Evolutionary conservation across 2,329 filamentous ascomycete species (phyloP).

Genomic region (Talaromyces amestolkiae): DNA sequence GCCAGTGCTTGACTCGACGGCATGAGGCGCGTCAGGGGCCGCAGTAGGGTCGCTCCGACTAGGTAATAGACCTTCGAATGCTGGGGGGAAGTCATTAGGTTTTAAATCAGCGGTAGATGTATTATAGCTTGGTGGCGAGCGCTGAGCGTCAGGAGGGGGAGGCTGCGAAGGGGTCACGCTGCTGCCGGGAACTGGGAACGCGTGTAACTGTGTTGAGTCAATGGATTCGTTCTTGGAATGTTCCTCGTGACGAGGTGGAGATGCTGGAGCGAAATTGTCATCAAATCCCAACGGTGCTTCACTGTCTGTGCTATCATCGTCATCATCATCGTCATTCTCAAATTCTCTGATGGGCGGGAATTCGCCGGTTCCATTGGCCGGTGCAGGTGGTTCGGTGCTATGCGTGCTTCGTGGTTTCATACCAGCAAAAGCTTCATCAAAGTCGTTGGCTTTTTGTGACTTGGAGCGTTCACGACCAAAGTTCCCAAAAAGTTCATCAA

Average conservation of each 20-base stretch:
- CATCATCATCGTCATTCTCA: slow-evolving; percentile 61
- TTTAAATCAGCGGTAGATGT: slow-evolving; percentile 26
- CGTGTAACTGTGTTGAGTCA: slow-evolving; percentile 37
- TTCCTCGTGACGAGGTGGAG: slow-evolving; percentile 35
- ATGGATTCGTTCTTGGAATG: slow-evolving; percentile 32
- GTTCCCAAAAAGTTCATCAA: slow-evolving; percentile 48
- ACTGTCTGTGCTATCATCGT: slow-evolving; percentile 71
- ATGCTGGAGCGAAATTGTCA: slow-evolving; percentile 79
- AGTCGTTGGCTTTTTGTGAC: slow-evolving; percentile 48
- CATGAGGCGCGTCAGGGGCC: slow-evolving; percentile 39
- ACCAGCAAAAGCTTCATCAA: slow-evolving; percentile 47
- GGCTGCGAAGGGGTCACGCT: slow-evolving; percentile 34
- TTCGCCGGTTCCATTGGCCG: slow-evolving; percentile 54
- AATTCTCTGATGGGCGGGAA: slow-evolving; percentile 93
- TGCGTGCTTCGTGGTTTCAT: slow-evolving; percentile 47
- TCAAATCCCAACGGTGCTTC: slow-evolving; percentile 71
- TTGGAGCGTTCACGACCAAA: slow-evolving; percentile 44
- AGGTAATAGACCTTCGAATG: slow-evolving; percentile 42
- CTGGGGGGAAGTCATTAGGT: slow-evolving; percentile 32
- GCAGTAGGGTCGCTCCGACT: slow-evolving; percentile 40
- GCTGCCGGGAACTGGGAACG: slow-evolving; percentile 42
- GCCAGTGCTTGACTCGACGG: slow-evolving; percentile 37
- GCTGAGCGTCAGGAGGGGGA: slow-evolving; percentile 57
- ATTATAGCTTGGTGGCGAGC: slow-evolving; percentile 52
- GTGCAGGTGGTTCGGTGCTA: slow-evolving; percentile 34